Percentiles rank a stretch among this genome's conserved stretches.
Evolutionary conservation across 1,284 basidiomycete species (phyloP).

Genomic region (Puccinia sorghi): DNA sequence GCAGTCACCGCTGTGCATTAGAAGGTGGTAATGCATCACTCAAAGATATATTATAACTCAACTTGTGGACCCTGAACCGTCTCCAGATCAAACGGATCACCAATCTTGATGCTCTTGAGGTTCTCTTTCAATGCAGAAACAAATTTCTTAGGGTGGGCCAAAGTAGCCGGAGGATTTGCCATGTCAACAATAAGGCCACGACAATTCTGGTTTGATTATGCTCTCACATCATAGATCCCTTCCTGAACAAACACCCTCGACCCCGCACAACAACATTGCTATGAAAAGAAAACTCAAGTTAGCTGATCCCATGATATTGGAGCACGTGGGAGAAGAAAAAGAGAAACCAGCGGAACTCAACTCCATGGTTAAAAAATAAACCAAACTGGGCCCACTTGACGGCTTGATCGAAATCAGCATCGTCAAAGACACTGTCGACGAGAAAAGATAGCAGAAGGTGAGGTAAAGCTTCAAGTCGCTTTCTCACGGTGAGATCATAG

Average conservation of each 20-base stretch:
- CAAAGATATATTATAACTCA: constrained; percentile 2
- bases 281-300: constrained; percentile 24
- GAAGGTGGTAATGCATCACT: not conserved
- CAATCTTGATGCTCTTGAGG: constrained; percentile 66
- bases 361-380: constrained; percentile 65
- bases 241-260: constrained; percentile 82
- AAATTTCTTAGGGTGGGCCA: constrained; percentile 65
- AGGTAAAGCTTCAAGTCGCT: constrained; percentile 58
- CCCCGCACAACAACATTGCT: constrained; percentile 82
- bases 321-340: not conserved
- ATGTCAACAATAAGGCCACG: too few relatives aligned
- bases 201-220: not conserved
- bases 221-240: constrained; percentile 59
- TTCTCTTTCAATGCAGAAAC: constrained; percentile 64
- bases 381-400: constrained; percentile 78
- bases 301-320: not conserved
- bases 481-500: not conserved
- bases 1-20: not conserved
- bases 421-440: constrained; percentile 60
- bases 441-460: constrained; percentile 54
- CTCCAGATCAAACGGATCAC: constrained; percentile 73
- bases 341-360: constrained; percentile 53
- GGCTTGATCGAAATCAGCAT: constrained; percentile 69
- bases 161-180: constrained; percentile 64
- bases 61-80: constrained; percentile 88